Percentiles rank a stretch among this genome's conserved stretches.
Conservation (phyloP, 2,329 filamentous ascomycete species). For the Cercospora sojina region DNA sequence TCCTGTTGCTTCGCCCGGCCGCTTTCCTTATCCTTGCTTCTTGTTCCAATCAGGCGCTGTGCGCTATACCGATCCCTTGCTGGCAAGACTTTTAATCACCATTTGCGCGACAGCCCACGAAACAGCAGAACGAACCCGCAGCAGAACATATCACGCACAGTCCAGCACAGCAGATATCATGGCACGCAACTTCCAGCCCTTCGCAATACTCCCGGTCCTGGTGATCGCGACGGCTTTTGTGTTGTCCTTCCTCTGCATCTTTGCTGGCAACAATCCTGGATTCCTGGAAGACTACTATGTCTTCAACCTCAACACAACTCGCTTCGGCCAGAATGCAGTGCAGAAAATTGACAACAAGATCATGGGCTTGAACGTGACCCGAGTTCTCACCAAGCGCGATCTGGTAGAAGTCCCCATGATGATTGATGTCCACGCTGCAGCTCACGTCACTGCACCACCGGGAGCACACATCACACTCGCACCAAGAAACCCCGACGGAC, state of each 20-base stretch:
- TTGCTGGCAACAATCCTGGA: slow-evolving; percentile 57
- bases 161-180: slow-evolving; percentile 5
- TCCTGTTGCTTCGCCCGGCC: background rate
- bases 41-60: slow-evolving; percentile 6
- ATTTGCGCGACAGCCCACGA: background rate
- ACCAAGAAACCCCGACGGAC: slow-evolving; percentile 18
- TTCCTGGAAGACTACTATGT: slow-evolving; percentile 60
- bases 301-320: slow-evolving; percentile 60
- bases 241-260: slow-evolving; percentile 60
- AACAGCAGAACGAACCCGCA: background rate
- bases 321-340: slow-evolving; percentile 47
- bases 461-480: slow-evolving; percentile 25
- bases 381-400: slow-evolving; percentile 24
- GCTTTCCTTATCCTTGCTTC: background rate
- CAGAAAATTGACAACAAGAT: slow-evolving; percentile 34
- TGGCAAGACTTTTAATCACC: slow-evolving; percentile 8
- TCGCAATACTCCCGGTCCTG: slow-evolving; percentile 31
- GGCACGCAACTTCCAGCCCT: slow-evolving; percentile 19
- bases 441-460: slow-evolving; percentile 17
- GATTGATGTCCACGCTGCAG: slow-evolving; percentile 9
- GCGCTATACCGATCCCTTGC: slow-evolving; percentile 7
- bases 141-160: background rate
- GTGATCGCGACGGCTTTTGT: slow-evolving; percentile 57
- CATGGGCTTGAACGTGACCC: slow-evolving; percentile 24
- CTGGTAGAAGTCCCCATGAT: slow-evolving; percentile 14